Evolutionary conservation across 1,139 yeast genomes (phyloP), one percentile per base, ranked within the genome.

Genomic region (Sugiyamaella castrensis): DNA sequence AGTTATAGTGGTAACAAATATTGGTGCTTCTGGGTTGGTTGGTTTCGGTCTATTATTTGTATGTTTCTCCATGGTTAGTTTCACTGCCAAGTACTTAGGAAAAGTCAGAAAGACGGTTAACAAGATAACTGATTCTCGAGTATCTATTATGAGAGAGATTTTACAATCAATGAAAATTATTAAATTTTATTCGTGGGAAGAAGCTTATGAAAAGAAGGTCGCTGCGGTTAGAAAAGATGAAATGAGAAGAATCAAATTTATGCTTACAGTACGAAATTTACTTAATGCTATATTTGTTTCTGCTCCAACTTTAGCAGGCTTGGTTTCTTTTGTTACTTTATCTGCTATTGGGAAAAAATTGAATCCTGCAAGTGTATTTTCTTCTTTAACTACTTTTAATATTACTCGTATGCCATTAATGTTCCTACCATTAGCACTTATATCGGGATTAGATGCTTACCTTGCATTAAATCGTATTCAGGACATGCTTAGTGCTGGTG

Each of bases 101-200:
- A 54, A 48, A 2, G 71, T 69, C 50, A 71, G 88, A 57, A 61
- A 58, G 13, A 58, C 58, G 31, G 79, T 81, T 4, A 74, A 73
- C 42, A 62, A 59, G 12, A 72, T 66, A 58, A 81, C 86, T 15
- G 91, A 84, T 57, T 57, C 65, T 31, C 75, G 92, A 58, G 83
- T 84, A 16, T 72, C 76, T 37, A 67, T 75, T 37, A 80, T 84
- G 60, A 78, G 82, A 51, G 92, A 84, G 61, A 78, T 84, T 35
- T 69, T 84, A 45, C 79, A 74, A 58, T 79, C 83, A 53, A 74
- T 84, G 70, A 81, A 82, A 58, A 75, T 83, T 68, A 81, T 84
- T 68, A 84, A 84, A 66, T 80, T 75, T 57, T 84, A 84, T 62
- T 80, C 84, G 12, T 85, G 95, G 94, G 94, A 86, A 65, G 71